Evolutionary conservation across 176 grass and related monocot species (phyloP), one percentile per base, ranked within the genome.

Genomic region (Zoysia japonica): DNA sequence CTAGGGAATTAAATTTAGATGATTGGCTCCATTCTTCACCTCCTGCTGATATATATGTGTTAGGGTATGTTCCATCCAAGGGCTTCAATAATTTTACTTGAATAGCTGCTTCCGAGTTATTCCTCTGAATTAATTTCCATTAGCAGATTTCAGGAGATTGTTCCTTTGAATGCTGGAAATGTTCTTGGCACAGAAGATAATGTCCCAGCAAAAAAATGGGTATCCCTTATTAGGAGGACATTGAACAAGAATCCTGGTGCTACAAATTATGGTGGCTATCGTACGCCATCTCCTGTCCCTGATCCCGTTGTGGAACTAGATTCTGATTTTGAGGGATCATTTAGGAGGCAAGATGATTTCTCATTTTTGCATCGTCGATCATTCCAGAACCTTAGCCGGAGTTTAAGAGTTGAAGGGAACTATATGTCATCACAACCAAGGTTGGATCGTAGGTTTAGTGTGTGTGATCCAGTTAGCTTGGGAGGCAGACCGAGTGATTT

Each of bases 81-180:
- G 14, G 35, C 79, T 78, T 79, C 60, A 5, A 65, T 10, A 3
- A 44, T 5, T 75, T 62, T 74, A 60, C 71, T 52, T 61, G 1
- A 17, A 19, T 0, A n/a, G 13, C 19, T 50, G 9, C 4, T 5
- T 2, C 65, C 54, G 38, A 68, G 13, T 65, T 67, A 56, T 78
- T 71, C 35, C 67, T 55, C 68, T 47, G 48, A 79, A 14, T 42
- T 16, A 3, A 19, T 11, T 52, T 77, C 64, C 3, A 35, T 83
- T 2, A 3, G 14, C 80, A 97, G 95, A 57, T 97, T 97, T 87
- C 95, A 97, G 64, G 95, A 97, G 84, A 94, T 97, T 78, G 95
- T 97, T 78, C 95, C 95, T 78, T 86, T 97, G 64, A 97, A 97
- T 87, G 95, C 95, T 47, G 95, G 95, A 61, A 97, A 97, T 87